Conservation (phyloP, 768 basidiomycete species). For the button mushroom (Agaricus bisporus) region DNA sequence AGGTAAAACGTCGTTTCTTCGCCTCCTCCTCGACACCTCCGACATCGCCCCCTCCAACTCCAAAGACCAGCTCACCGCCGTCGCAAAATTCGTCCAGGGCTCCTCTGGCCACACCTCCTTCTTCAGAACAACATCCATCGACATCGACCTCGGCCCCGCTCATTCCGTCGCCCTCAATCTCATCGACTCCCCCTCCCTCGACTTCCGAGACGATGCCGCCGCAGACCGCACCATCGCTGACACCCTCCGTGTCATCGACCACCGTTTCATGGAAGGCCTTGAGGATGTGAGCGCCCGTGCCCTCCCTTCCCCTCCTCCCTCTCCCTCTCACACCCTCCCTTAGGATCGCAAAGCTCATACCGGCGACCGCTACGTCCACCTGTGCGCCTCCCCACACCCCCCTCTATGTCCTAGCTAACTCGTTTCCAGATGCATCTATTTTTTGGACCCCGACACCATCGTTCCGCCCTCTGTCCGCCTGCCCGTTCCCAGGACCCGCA, state of each 20-base stretch:
- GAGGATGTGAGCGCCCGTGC: slow-evolving; percentile 61
- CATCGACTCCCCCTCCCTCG: slow-evolving; percentile 78
- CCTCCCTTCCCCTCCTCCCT: slow-evolving; percentile 13
- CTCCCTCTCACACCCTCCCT: slow-evolving; percentile 14
- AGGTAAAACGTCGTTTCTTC: slow-evolving; percentile 84
- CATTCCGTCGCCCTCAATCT: slow-evolving; percentile 59
- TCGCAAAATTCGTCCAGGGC: slow-evolving; percentile 79
- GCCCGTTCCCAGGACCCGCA: slow-evolving; percentile 62
- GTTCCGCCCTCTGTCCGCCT: slow-evolving; percentile 66
- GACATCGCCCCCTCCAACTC: slow-evolving; percentile 54
- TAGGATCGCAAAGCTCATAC: slow-evolving; percentile 68
- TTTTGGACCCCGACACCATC: slow-evolving; percentile 80
- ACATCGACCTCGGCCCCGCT: slow-evolving; percentile 55
- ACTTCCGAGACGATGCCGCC: slow-evolving; percentile 60
- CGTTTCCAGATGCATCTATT: slow-evolving; percentile 68
- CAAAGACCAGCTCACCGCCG: slow-evolving; percentile 72
- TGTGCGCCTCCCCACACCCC: slow-evolving; percentile 42
- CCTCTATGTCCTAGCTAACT: slow-evolving; percentile 1
- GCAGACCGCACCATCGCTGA: slow-evolving; percentile 62
- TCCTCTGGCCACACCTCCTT: slow-evolving; percentile 66
- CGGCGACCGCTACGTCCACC: slow-evolving; percentile 76
- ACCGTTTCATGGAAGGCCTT: slow-evolving; percentile 64
- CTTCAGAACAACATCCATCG: slow-evolving; percentile 64
- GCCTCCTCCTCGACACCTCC: slow-evolving; percentile 79
- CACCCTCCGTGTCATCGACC: slow-evolving; percentile 66